A percentile compares a stretch with the other conserved stretches of the same genome.
Conservation (phyloP, 768 basidiomycete genomes). For the Boletales sp. region DNA sequence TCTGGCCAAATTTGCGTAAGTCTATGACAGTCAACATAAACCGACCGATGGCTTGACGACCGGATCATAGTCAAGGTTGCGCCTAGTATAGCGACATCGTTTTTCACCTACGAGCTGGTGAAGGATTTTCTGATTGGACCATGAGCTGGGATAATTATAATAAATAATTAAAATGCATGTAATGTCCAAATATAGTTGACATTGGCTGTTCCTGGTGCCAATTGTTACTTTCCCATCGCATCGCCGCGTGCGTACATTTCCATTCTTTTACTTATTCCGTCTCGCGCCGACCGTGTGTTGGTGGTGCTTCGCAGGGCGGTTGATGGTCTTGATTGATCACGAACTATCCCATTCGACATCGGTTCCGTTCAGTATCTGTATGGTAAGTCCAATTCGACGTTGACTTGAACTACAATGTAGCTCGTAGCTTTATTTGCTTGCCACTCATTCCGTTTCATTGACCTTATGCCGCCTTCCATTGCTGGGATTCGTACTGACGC, state of each 20-base stretch:
- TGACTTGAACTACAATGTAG: too few species aligned
- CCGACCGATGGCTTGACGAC: conserved; percentile 5
- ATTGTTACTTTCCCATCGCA: not conserved
- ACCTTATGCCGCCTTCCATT: conserved; percentile 8
- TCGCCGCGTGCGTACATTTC: conserved; percentile 12
- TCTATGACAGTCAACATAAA: conserved; percentile 5
- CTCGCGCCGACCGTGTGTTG: not conserved
- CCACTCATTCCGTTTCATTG: conserved; percentile 17
- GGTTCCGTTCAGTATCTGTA: conserved; percentile 16
- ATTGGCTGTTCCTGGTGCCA: not conserved
- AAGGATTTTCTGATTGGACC: conserved; percentile 44
- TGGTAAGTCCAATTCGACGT: conserved; percentile 16
- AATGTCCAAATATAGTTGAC: conserved; percentile 2
- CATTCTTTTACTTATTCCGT: conserved; percentile 9
- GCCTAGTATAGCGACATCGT: conserved; percentile 83
- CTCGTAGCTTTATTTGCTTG: conserved; percentile 17
- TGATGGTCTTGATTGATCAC: conserved; percentile 29
- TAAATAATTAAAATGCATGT: conserved; percentile 7
- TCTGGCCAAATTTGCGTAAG: conserved; percentile 88
- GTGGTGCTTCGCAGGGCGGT: conserved; percentile 8
- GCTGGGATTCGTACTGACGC: conserved; percentile 13
- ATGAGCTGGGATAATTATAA: not conserved
- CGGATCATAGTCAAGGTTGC: conserved; percentile 74
- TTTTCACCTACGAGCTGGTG: conserved; percentile 78
- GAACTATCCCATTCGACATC: conserved; percentile 3